Evolutionary conservation across 2,329 filamentous ascomycete genomes (phyloP).

Genomic region (Nothophoma quercina): DNA sequence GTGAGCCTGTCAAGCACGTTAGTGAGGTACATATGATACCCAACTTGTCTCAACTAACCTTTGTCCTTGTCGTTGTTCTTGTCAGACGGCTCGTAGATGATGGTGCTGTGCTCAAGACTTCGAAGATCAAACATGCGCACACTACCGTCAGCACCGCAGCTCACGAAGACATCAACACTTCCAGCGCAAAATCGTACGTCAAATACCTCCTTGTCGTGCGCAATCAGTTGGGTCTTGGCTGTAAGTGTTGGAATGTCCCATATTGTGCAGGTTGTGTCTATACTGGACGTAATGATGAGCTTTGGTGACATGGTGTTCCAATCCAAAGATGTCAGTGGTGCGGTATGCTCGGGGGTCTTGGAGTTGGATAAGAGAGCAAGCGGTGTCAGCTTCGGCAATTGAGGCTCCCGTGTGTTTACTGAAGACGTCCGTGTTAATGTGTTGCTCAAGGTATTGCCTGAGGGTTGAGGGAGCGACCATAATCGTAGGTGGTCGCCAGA

Average conservation of each 20-base stretch:
- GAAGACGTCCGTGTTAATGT: constrained; percentile 73
- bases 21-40: constrained; percentile 1
- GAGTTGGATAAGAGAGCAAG: constrained; percentile 94
- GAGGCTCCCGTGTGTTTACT: constrained; percentile 65
- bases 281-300: constrained; percentile 97
- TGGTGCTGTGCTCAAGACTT: constrained; percentile 96
- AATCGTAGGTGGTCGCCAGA: constrained; percentile 92
- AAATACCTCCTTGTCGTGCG: constrained; percentile 98
- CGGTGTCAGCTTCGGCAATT: constrained; percentile 84
- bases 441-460: constrained; percentile 66
- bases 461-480: constrained; percentile 79
- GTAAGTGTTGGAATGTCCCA: constrained; percentile 99
- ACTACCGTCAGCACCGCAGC: constrained; percentile 95
- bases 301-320: constrained; percentile 98
- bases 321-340: constrained; percentile 92
- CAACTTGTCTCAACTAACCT: constrained; percentile 39
- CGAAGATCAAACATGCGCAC: constrained; percentile 98
- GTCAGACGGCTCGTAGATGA: constrained; percentile 96
- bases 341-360: constrained; percentile 97
- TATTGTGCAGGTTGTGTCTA: constrained; percentile 98
- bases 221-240: constrained; percentile 97
- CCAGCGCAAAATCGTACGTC: constrained; percentile 98
- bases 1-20: constrained; percentile 47
- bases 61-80: constrained; percentile 67
- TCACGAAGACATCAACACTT: constrained; percentile 98